A percentile compares a stretch with the other conserved stretches of the same genome.
phyloP scores from a whole-genome alignment of 2,329 filamentous ascomycete species.

The Penicillium freii region DNA sequence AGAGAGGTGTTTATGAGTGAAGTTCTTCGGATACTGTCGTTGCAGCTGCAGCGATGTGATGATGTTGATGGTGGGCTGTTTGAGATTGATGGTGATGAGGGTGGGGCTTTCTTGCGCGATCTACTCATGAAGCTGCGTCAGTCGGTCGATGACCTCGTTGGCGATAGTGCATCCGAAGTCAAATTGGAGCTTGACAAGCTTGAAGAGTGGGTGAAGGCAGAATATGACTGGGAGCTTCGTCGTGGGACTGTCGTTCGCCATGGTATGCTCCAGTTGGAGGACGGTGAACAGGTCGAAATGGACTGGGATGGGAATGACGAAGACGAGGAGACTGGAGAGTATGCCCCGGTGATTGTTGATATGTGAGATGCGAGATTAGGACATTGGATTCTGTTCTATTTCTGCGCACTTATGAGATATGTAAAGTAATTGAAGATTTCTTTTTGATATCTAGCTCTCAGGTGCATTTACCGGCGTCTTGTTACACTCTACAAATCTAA shows the following conservation, averaged over 20 bases:
- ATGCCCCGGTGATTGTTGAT: slow-evolving; percentile 63
- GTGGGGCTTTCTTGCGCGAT: slow-evolving; percentile 52
- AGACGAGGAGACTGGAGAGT: slow-evolving; percentile 64
- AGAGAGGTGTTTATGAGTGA: slow-evolving; percentile 53
- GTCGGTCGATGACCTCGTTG: slow-evolving; percentile 49
- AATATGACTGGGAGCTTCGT: slow-evolving; percentile 59
- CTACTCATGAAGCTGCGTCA: slow-evolving; percentile 54
- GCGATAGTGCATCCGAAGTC: slow-evolving; percentile 39
- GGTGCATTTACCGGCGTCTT: neutral
- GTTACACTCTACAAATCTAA: neutral
- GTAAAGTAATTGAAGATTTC: neutral
- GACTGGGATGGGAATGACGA: slow-evolving; percentile 60
- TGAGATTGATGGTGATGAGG: slow-evolving; percentile 54
- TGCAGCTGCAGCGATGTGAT: slow-evolving; percentile 56
- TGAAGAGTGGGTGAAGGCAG: slow-evolving; percentile 53
- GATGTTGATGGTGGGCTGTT: slow-evolving; percentile 62
- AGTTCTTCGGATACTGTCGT: slow-evolving; percentile 49
- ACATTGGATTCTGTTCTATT: neutral
- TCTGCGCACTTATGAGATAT: neutral
- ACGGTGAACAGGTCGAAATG: slow-evolving; percentile 62
- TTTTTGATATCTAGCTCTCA: neutral
- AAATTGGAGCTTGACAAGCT: slow-evolving; percentile 55
- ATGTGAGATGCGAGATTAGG: slow-evolving; percentile 24
- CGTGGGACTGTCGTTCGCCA: slow-evolving; percentile 53
- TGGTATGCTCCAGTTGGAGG: slow-evolving; percentile 61